These are phyloP conservation scores for Pseudogymnoascus sp. DNA, from an alignment of 2,329 filamentous ascomycete species.

Conservation along the genomic window DNA sequence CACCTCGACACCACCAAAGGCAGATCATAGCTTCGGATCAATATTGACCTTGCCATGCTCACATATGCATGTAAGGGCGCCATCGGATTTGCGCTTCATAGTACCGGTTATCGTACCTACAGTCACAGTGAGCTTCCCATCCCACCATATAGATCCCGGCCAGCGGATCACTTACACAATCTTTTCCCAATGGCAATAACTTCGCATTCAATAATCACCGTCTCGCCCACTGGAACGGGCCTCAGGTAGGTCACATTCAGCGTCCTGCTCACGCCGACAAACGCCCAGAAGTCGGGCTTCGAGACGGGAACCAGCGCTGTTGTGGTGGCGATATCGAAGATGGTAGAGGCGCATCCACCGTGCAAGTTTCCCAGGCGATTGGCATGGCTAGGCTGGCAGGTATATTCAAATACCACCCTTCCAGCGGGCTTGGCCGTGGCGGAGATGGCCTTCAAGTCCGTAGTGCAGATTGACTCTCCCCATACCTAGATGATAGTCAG, in stretches of 20 bases:
- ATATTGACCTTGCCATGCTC: slow-evolving; percentile 59
- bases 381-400: slow-evolving; percentile 41
- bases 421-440: slow-evolving; percentile 19
- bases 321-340: slow-evolving; percentile 60
- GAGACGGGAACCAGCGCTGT: slow-evolving; percentile 47
- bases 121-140: neutral
- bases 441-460: slow-evolving; percentile 18
- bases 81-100: slow-evolving; percentile 45
- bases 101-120: slow-evolving; percentile 39
- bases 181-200: slow-evolving; percentile 51
- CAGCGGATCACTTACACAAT: slow-evolving; percentile 31
- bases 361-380: slow-evolving; percentile 49
- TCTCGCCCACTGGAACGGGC: slow-evolving; percentile 50
- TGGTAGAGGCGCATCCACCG: slow-evolving; percentile 54
- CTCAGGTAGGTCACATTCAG: slow-evolving; percentile 60
- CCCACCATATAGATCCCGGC: neutral
- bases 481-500: slow-evolving; percentile 20
- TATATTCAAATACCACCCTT: slow-evolving; percentile 33
- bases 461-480: slow-evolving; percentile 17
- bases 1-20: neutral
- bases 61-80: slow-evolving; percentile 45
- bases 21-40: slow-evolving; percentile 31
- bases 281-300: slow-evolving; percentile 50
- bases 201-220: slow-evolving; percentile 47
- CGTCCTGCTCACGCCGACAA: slow-evolving; percentile 55